These are phyloP conservation scores for Suhomyces bolitotheri DNA, from an alignment of 1,139 yeast genomes.

Conservation along the genomic window DNA sequence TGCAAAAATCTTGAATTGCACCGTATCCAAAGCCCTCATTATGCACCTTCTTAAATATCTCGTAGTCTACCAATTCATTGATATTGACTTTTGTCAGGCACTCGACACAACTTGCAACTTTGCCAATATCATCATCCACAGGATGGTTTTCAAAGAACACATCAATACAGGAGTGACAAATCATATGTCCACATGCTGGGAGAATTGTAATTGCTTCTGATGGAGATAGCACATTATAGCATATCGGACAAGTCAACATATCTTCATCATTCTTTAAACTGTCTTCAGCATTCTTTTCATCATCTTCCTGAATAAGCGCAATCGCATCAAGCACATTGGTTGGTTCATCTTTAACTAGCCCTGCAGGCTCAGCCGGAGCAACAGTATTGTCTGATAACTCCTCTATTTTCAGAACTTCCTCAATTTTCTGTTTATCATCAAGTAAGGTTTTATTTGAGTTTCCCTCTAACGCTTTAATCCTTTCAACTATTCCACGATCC, in stretches of 20 bases:
- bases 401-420: neutral
- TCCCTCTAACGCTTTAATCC: constrained; percentile 16
- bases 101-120: constrained; percentile 53
- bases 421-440: constrained; percentile 22
- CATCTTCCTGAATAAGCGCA: constrained; percentile 4
- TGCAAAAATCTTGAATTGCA: constrained; percentile 14
- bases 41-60: constrained; percentile 51
- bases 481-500: constrained; percentile 15
- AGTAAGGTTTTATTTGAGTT: constrained; percentile 9
- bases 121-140: constrained; percentile 37
- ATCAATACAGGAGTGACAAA: constrained; percentile 63
- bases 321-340: constrained; percentile 1
- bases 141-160: constrained; percentile 47
- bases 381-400: neutral
- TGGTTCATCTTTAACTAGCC: neutral
- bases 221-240: constrained; percentile 59
- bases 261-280: constrained; percentile 12
- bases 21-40: constrained; percentile 23
- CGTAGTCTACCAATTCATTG: constrained; percentile 48
- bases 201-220: constrained; percentile 45
- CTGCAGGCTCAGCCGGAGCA: neutral
- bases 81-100: constrained; percentile 47
- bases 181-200: constrained; percentile 67
- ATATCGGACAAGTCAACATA: constrained; percentile 61
- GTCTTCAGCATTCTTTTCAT: constrained; percentile 21